Conservation (phyloP, 208 protist species). For the Leishmania amazonensis region DNA sequence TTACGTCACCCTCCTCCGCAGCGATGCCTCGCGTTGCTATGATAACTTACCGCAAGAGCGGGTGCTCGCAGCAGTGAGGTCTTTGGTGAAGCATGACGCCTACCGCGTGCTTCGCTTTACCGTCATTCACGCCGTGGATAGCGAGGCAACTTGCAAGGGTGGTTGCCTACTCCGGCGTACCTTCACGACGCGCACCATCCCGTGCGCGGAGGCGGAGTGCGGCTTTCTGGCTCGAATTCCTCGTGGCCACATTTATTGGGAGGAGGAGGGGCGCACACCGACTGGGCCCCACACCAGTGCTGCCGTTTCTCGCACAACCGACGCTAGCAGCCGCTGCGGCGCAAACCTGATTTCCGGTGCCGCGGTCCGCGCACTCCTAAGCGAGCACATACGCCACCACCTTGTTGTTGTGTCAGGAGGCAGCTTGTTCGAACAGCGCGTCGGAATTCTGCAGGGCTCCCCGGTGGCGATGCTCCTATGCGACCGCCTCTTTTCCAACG, state of each 20-base stretch:
- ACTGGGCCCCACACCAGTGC: background rate
- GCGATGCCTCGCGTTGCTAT: conserved; percentile 72
- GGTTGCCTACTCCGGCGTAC: conserved; percentile 19
- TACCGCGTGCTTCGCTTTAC: conserved; percentile 49
- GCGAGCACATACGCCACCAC: conserved; percentile 50
- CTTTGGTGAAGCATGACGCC: conserved; percentile 44
- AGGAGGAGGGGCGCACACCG: conserved; percentile 4
- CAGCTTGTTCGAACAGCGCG: conserved; percentile 46
- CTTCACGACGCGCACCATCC: conserved; percentile 27
- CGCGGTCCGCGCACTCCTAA: conserved; percentile 39
- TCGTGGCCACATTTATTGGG: conserved; percentile 46
- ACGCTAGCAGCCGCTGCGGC: background rate
- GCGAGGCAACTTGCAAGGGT: background rate
- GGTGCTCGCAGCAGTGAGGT: conserved; percentile 38
- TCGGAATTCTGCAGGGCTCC: conserved; percentile 75
- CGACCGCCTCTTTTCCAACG: conserved; percentile 48
- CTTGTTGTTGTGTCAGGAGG: conserved; percentile 36
- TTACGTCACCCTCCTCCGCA: conserved; percentile 34
- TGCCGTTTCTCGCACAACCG: background rate
- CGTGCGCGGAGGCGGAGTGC: conserved; percentile 15
- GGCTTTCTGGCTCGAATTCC: conserved; percentile 41
- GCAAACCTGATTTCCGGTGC: conserved; percentile 28
- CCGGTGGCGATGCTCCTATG: conserved; percentile 81
- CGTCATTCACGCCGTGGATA: background rate
- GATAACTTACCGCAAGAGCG: conserved; percentile 64